These are phyloP conservation scores for Cryptococcus hybrid DNA, from an alignment of 1,284 basidiomycete species.

Conservation along the genomic window DNA sequence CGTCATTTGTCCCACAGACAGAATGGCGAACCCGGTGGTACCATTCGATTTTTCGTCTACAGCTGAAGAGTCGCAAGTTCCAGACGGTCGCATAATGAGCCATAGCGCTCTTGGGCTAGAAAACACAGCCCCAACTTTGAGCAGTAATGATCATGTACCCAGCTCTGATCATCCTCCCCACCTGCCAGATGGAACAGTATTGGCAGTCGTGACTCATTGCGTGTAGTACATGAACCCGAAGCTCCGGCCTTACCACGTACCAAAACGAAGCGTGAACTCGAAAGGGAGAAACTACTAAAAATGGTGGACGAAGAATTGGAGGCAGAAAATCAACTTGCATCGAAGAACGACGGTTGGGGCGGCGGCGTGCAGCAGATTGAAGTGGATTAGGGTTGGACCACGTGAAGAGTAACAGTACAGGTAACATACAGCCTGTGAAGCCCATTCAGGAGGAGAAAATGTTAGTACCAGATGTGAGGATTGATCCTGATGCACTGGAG, in stretches of 20 bases:
- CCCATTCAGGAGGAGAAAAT: not conserved
- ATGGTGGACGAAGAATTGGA: constrained; percentile 44
- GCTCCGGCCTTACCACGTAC: constrained; percentile 19
- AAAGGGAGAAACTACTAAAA: constrained; percentile 45
- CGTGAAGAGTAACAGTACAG: constrained; percentile 2
- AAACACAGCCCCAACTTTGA: not conserved
- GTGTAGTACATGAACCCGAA: constrained; percentile 19
- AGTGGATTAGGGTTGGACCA: constrained; percentile 18
- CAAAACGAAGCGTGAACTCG: constrained; percentile 46
- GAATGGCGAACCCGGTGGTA: not conserved
- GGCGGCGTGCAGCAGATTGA: constrained; percentile 27
- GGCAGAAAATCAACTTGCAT: constrained; percentile 2
- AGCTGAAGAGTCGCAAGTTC: not conserved
- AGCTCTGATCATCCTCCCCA: not conserved
- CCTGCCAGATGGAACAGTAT: constrained; percentile 38
- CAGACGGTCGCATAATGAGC: not conserved
- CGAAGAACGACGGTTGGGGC: constrained; percentile 29
- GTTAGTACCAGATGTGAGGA: not conserved
- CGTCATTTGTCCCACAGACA: not conserved
- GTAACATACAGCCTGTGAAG: not conserved
- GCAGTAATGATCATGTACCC: constrained; percentile 7
- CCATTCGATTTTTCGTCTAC: not conserved
- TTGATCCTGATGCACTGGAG: constrained; percentile 7
- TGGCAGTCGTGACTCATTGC: constrained; percentile 36
- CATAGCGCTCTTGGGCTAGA: not conserved